Evolutionary conservation across 2,329 filamentous ascomycete species (phyloP).

Genomic region (Dothiorella sarmentorum): DNA sequence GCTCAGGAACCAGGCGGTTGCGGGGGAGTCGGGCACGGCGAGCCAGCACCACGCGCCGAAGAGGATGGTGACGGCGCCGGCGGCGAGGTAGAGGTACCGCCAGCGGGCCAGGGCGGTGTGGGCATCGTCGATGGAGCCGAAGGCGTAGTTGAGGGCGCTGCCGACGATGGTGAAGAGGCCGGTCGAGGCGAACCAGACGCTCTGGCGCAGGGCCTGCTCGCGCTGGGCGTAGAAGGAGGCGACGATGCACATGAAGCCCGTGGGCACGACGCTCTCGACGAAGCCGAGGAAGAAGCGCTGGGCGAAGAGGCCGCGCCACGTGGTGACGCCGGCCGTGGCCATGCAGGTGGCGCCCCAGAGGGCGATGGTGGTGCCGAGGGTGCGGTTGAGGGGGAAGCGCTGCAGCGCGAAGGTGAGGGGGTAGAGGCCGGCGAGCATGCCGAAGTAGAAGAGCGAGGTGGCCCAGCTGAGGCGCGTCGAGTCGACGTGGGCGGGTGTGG

Average conservation of each 20-base stretch:
- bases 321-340: conserved; percentile 61
- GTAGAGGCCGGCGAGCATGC: conserved; percentile 70
- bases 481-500: conserved; percentile 45
- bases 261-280: conserved; percentile 55
- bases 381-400: conserved; percentile 61
- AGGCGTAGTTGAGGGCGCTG: conserved; percentile 26
- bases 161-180: conserved; percentile 29
- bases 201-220: conserved; percentile 36
- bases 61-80: conserved; percentile 60
- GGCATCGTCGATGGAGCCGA: conserved; percentile 34
- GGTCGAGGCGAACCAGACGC: conserved; percentile 28
- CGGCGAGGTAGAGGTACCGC: conserved; percentile 70
- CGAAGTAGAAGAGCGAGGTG: conserved; percentile 76
- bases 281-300: conserved; percentile 57
- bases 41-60: conserved; percentile 64
- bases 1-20: conserved; percentile 66
- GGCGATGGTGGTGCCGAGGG: conserved; percentile 61
- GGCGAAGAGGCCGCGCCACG: conserved; percentile 58
- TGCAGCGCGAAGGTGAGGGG: conserved; percentile 70
- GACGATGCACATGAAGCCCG: conserved; percentile 56
- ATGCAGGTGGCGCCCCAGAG: conserved; percentile 67
- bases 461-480: conserved; percentile 72
- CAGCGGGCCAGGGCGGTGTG: conserved; percentile 47
- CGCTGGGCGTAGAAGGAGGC: conserved; percentile 40
- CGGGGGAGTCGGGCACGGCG: conserved; percentile 60